These are phyloP conservation scores for Xylariaceae sp. DNA, from an alignment of 2,329 filamentous ascomycete genomes.

Conservation along the genomic window DNA sequence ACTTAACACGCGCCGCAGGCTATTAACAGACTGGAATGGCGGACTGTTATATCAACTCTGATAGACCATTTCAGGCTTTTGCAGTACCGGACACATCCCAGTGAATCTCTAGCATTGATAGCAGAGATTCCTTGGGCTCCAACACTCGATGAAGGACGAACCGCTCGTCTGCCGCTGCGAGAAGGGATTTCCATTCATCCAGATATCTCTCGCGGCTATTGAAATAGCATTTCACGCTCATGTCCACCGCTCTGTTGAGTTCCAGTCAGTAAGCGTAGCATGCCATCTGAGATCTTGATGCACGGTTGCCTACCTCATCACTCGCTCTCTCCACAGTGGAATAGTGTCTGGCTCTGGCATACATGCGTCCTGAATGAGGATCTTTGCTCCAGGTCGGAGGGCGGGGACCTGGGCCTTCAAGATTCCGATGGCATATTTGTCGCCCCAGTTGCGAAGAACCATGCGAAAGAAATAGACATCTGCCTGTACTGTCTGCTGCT, in stretches of 20 bases:
- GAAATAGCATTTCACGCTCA: slow-evolving; percentile 12
- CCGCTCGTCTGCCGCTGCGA: slow-evolving; percentile 13
- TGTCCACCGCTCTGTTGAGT: slow-evolving; percentile 12
- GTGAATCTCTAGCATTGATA: slow-evolving; percentile 11
- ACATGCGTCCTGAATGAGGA: slow-evolving; percentile 16
- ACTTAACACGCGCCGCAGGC: no score
- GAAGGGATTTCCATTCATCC: slow-evolving; percentile 16
- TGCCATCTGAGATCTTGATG: background rate
- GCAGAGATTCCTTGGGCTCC: slow-evolving; percentile 7
- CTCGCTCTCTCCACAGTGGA: slow-evolving; percentile 11
- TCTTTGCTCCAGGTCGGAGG: slow-evolving; percentile 13
- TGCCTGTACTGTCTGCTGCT: slow-evolving; percentile 12
- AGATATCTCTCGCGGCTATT: slow-evolving; percentile 13
- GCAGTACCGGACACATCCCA: slow-evolving; percentile 9
- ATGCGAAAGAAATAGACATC: slow-evolving; percentile 19
- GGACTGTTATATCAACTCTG: background rate
- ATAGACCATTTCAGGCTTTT: background rate
- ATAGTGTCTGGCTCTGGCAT: slow-evolving; percentile 7
- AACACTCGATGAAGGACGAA: slow-evolving; percentile 12
- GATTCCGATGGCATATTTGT: slow-evolving; percentile 15
- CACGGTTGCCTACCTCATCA: slow-evolving; percentile 7
- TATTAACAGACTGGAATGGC: no score
- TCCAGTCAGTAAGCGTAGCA: slow-evolving; percentile 8
- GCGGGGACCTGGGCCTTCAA: slow-evolving; percentile 18
- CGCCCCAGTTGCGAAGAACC: slow-evolving; percentile 14